Base-by-base conservation (phyloP, 805 yeast species). In the Kodamaea jinghongensis region DNA sequence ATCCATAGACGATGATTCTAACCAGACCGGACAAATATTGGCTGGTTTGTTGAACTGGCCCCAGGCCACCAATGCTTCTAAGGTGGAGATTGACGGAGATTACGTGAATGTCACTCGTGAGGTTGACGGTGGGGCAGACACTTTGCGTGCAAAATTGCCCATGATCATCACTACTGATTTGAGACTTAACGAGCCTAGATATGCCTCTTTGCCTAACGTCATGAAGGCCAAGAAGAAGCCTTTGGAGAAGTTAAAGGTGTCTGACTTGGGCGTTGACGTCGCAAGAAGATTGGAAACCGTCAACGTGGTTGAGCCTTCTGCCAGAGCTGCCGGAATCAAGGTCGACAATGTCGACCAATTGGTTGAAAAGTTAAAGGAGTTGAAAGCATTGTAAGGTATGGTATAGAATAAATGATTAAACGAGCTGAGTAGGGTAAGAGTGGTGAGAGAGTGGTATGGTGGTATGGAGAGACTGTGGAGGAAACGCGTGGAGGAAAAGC, bases 191-290 rank as follows among this genome's bases (percentile, higher is more conserved):
- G 93, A 80, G 58, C 99, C 99, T 31, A 81, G 97, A 54, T 93
- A 88, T 56, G 96, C 95, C n/a, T 79, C 95, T 10, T 74, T 93
- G 58, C 97, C 96, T 45, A 93, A 91, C 63, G 78, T 90, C 70
- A 93, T 93, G 98, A 93, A 93, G 73, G 98, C 98, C 41, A 93
- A 93, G 73, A 90, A 90, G 79, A 90, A 88, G 73, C 96, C 96
- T 3, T 72, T 90, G 60, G 87, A 80, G 51, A 72, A 78, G 56
- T 61, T 78, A 63, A 65, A 75, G 68, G 61, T 67, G 12, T 63
- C 81, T 14, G 95, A 86, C 51, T 76, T 86, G 44, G 85, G 82
- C n/a, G 73, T 84, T 25, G 85, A 82, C 31, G 57, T 79, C 8
- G 61, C 76, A 23, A 75, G 77, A 27, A 78, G 91, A 53, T 65